Base-by-base conservation (phyloP, 1,284 basidiomycete genomes). In the Lentinus polychrous region DNA sequence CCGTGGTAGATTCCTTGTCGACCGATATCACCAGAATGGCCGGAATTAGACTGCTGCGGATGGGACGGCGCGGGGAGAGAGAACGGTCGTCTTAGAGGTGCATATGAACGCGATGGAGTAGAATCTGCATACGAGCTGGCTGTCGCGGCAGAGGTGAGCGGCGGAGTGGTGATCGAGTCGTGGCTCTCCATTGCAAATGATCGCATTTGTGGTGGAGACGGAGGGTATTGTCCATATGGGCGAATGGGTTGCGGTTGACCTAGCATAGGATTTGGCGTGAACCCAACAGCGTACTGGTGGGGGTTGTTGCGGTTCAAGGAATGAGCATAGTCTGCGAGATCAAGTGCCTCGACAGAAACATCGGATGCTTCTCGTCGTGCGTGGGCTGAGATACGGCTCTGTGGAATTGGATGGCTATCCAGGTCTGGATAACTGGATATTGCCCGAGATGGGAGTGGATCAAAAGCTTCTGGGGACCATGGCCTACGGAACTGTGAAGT, bases 391-490 rank as follows among this genome's bases (percentile, higher is more conserved):
- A 43, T 53, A 64, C 45, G 64, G 3, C 41, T 17, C 43, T 49
- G 45, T 17, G 46, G 36, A 38, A 48, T 46, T 1, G 45, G 45
- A 14, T 54, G 48, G 18, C 47, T n/a, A 12, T 49, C 45, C 38
- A 8, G 44, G 17, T 40, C 39, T 40, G 39, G 39, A 40, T 40
- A 40, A 12, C 18, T 17, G 22, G n/a, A 34, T 17, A 53, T 43
- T 35, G 57, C 53, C 22, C 57, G 62, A 34, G 76, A 67, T 40
- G 78, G 75, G 47, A 69, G 67, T 27, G 73, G 69, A 46, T 80
- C 74, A 58, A 75, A 75, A 36, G 78, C 75, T 59, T 80, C 76
- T 53, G 80, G 81, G 47, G 81, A 82, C 81, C 81, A 82, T 50
- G 81, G 81, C 22, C 79, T 60, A 42, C 64, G 67, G 52, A 68